A percentile compares a stretch with the other conserved stretches of the same genome.
Conservation (phyloP, 257 asterid species). For the Jasminum sambac region DNA sequence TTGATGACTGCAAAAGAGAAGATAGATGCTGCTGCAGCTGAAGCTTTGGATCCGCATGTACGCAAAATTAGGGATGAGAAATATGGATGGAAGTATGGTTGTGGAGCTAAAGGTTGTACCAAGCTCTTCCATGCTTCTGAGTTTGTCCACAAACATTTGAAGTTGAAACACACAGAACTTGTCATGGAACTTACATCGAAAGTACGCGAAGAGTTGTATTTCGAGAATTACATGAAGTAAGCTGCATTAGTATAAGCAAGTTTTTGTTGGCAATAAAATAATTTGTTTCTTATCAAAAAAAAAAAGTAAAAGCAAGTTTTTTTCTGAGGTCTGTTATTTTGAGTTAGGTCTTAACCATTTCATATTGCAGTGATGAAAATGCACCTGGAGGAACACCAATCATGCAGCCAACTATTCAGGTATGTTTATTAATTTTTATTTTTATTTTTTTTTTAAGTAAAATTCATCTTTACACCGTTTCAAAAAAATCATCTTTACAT, state of each 20-base stretch:
- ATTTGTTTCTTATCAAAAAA: too few species aligned
- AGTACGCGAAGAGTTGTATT: constrained; percentile 89
- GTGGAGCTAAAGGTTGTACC: constrained; percentile 99
- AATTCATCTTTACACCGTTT: neutral
- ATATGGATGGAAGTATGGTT: constrained; percentile 99
- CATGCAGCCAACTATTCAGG: constrained; percentile 84
- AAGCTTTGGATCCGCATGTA: constrained; percentile 83
- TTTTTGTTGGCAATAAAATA: too few species aligned
- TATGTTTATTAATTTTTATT: constrained; percentile 42
- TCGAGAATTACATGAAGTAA: constrained; percentile 92
- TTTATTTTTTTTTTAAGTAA: neutral
- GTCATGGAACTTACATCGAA: constrained; percentile 69
- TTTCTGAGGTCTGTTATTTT: constrained; percentile 5
- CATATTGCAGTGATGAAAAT: constrained; percentile 74
- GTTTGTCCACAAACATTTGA: constrained; percentile 88
- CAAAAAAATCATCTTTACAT: neutral
- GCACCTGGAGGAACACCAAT: constrained; percentile 96
- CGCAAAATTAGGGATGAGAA: constrained; percentile 99
- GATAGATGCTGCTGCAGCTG: constrained; percentile 84
- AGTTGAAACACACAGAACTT: constrained; percentile 89
- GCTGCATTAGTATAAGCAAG: constrained; percentile 21
- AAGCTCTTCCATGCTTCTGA: constrained; percentile 97
- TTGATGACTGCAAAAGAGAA: constrained; percentile 91
- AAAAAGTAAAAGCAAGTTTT: neutral
- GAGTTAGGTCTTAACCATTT: constrained; percentile 20